Conservation (phyloP, 306 rosid species). For the Cajanus cajan region DNA sequence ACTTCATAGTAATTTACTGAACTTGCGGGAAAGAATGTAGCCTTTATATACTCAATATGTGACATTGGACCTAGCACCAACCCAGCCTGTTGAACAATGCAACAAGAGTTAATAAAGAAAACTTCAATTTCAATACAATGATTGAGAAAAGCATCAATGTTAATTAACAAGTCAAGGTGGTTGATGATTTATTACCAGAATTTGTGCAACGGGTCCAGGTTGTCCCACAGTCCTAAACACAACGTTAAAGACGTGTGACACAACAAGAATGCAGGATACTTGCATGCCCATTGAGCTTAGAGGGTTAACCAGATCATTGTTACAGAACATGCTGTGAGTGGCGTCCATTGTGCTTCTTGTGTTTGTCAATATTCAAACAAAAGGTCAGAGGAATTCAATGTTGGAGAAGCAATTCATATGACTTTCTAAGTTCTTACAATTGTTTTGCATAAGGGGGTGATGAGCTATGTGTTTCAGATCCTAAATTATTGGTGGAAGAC, state of each 20-base stretch:
- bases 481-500: conserved; percentile 37
- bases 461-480: conserved; percentile 38
- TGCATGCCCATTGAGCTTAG: conserved; percentile 86
- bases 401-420: background rate
- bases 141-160: background rate
- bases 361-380: background rate
- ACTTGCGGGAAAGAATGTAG: conserved; percentile 53
- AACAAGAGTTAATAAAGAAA: background rate
- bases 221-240: conserved; percentile 77
- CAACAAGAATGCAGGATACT: conserved; percentile 81
- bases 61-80: conserved; percentile 80
- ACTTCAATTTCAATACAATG: background rate
- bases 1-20: conserved; percentile 80
- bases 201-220: conserved; percentile 88
- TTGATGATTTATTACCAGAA: conserved; percentile 47
- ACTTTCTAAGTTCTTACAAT: background rate
- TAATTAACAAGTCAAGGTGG: background rate
- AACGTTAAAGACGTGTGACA: conserved; percentile 81
- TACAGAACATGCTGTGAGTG: conserved; percentile 62
- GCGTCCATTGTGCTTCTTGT: conserved; percentile 64
- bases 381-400: background rate
- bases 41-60: conserved; percentile 42
- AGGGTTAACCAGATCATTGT: conserved; percentile 64
- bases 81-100: conserved; percentile 64
- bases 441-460: background rate